Evolutionary conservation across 2,329 filamentous ascomycete species (phyloP), one percentile per base, ranked within the genome.

Genomic region (Fusarium neocosmosporiellum): DNA sequence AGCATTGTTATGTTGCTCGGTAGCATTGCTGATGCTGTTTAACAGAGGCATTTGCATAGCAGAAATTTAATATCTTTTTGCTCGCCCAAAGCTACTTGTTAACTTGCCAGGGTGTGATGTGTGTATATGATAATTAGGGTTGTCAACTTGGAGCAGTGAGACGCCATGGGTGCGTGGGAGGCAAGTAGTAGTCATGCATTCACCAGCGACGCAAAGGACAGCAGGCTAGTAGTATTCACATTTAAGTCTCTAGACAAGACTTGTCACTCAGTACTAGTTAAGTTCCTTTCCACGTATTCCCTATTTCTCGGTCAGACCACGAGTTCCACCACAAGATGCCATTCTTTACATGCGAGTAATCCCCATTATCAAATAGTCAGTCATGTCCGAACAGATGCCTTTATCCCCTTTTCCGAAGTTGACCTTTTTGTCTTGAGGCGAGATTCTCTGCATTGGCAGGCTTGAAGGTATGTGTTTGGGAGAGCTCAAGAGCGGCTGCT

Each of bases 401-500:
- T 11, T 18, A 50, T 29, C 16, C 24, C 46, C 11, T 43, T 50
- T 50, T 50, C 22, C 10, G 18, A 29, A n/a, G 24, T 50, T 50
- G 46, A 20, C 10, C 22, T n/a, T 41, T 41, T 34, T 18, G 7
- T 18, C 5, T 9, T 27, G 11, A 59, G 16, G 5, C 8, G 14
- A n/a, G 13, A 41, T 22, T 34, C 20, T 8, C 24, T 29, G 2
- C 20, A 41, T 24, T 53, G 59, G 13, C 67, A 53, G 48, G 9
- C 33, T 43, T 34, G 37, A 46, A 46, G 20, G 10, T 48, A 14
- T 13, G 33, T n/a, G 24, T 13, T 18, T n/a, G 10, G 5, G 18
- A 7, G 43, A 34, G 41, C 41, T 69, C n/a, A 75, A 7, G 50
- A 41, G 33, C 59, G 68, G 33, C 41, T 60, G 6, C 73, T 64